Evolutionary conservation across 176 grass and related monocot species (phyloP), one percentile per base, ranked within the genome.

Genomic region (Juncus effusus): DNA sequence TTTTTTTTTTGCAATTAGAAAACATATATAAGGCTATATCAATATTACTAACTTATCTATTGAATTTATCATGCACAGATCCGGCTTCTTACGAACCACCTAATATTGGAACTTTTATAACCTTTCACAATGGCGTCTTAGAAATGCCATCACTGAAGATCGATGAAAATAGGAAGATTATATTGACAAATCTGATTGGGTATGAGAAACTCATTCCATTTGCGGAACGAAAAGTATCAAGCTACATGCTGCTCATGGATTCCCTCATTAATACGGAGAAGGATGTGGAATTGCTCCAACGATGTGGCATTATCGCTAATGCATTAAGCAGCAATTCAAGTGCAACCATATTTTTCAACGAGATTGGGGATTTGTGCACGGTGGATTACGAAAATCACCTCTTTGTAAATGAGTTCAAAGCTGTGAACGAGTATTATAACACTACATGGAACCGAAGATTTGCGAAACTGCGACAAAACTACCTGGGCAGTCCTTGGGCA

Each of bases 201-300:
- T 47, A 47, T 47, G 44, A 47, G 44, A 40, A 28, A 62, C 38
- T 13, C 10, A 10, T 44, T 3, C 0, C 3, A 4, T 8, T 10
- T 11, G 10, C 16, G 51, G 38, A 16, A n/a, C n/a, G 2, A 9
- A 11, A 51, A 10, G 9, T 68, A 9, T 51, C 41, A 44, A 28
- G 64, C 40, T 68, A 68, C 63, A 50, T 67, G 11, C 1, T 28
- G 9, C 13, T 67, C 10, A 67, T 67, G 38, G 11, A 50, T 11
- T 9, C 16, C 9, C 63, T 67, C 37, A 6, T 67, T 50, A 10
- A 19, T 10, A 49, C 63, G 13, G 12, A 13, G 4, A 16, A 50
- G 4, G 63, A 67, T 50, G 38, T 67, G 3, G 63, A 11, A 50
- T 50, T 67, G 63, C 63, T 67, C 7, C 38, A 19, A 14, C 36